These are phyloP conservation scores for Primulina eburnea DNA, from an alignment of 257 asterid species.

Conservation along the genomic window DNA sequence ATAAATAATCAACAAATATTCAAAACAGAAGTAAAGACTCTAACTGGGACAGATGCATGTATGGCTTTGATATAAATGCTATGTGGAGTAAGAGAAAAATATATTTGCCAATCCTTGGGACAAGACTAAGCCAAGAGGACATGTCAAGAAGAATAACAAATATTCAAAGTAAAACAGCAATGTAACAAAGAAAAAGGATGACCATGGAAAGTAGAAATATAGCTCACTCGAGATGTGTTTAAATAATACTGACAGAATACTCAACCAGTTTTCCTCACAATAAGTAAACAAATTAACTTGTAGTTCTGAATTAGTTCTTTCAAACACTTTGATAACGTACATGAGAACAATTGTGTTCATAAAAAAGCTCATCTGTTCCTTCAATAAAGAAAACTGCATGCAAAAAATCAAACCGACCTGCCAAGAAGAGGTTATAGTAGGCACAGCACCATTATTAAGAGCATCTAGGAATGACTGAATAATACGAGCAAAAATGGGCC, in stretches of 20 bases:
- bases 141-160: constrained; percentile 4
- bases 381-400: constrained; percentile 1
- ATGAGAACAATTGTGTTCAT: not conserved
- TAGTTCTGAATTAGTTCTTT: not conserved
- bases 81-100: constrained; percentile 2
- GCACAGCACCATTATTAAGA: constrained; percentile 93
- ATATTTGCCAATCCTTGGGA: not conserved
- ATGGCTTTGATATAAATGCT: constrained; percentile 10
- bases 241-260: not conserved
- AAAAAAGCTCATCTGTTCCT: not conserved
- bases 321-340: not conserved
- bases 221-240: not conserved
- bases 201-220: not conserved
- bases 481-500: constrained; percentile 87
- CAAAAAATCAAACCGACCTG: constrained; percentile 57
- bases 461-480: constrained; percentile 95
- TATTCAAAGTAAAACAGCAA: too few species aligned
- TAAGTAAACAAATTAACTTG: not conserved
- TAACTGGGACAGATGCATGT: not conserved
- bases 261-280: not conserved
- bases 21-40: not conserved
- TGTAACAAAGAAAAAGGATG: not conserved
- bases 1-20: not conserved
- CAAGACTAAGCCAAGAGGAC: constrained; percentile 19
- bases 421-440: constrained; percentile 97